phyloP scores from a whole-genome alignment of 2,329 filamentous ascomycete genomes.

The Trichoderma sp. region DNA sequence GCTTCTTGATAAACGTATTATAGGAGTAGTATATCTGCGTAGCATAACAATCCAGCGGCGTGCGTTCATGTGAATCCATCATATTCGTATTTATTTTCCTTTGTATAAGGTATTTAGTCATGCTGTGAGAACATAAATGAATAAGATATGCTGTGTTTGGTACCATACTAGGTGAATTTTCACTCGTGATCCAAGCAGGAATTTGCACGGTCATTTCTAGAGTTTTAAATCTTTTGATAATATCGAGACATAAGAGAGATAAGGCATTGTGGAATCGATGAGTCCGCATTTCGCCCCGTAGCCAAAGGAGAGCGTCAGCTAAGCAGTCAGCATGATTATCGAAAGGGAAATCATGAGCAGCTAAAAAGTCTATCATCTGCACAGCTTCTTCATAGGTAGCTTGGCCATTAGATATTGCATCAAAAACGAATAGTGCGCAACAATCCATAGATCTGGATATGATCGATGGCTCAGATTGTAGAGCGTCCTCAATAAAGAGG shows the following conservation, averaged over 20 bases:
- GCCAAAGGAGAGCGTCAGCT: not conserved
- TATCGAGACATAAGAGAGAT: too few species aligned
- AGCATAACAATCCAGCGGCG: not conserved
- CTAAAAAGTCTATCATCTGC: not conserved
- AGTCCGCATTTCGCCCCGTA: too few species aligned
- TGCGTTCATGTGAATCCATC: not conserved
- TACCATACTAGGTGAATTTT: too few species aligned
- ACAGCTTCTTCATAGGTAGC: not conserved
- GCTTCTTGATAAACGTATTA: too few species aligned
- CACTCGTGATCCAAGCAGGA: too few species aligned
- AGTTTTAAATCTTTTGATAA: too few species aligned
- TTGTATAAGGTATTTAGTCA: not conserved
- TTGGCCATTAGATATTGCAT: conserved; percentile 16
- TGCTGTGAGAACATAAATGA: not conserved
- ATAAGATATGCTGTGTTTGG: not conserved
- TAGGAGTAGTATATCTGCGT: too few species aligned
- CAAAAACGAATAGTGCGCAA: not conserved
- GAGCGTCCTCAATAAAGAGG: not conserved
- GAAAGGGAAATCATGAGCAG: not conserved
- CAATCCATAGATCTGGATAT: not conserved
- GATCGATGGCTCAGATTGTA: not conserved
- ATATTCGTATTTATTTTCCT: not conserved
- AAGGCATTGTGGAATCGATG: not conserved
- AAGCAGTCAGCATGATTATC: not conserved
- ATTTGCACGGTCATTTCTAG: too few species aligned